phyloP scores from a whole-genome alignment of 371 early-diverging fungal species.

The Apophysomyces elegans region DNA sequence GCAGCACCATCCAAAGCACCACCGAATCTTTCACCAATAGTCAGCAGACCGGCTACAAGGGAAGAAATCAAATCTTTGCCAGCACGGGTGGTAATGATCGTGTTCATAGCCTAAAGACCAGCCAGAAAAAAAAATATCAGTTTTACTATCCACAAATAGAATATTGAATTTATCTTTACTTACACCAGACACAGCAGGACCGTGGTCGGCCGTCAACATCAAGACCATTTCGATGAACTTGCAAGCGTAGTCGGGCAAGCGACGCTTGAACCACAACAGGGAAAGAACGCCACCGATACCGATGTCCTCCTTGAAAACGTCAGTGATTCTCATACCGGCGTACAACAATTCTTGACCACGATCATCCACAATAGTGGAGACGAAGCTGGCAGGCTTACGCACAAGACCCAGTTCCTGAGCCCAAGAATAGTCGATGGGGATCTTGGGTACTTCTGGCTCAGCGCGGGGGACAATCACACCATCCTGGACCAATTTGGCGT shows the following conservation, averaged over 20 bases:
- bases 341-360: constrained; percentile 98
- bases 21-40: constrained; percentile 97
- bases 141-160: too few species aligned
- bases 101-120: constrained; percentile 86
- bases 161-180: constrained; percentile 14
- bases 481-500: constrained; percentile 74
- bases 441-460: constrained; percentile 97
- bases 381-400: constrained; percentile 97
- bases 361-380: constrained; percentile 98
- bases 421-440: constrained; percentile 99
- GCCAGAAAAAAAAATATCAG: too few species aligned
- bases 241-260: constrained; percentile 93
- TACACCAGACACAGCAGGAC: constrained; percentile 75
- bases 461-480: constrained; percentile 71
- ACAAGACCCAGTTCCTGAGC: constrained; percentile 98
- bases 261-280: constrained; percentile 97
- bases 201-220: constrained; percentile 99
- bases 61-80: constrained; percentile 97
- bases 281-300: constrained; percentile 97
- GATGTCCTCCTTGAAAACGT: constrained; percentile 97
- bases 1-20: constrained; percentile 98
- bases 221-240: constrained; percentile 99
- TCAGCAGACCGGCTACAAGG: constrained; percentile 92
- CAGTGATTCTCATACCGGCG: constrained; percentile 97
- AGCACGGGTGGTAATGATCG: constrained; percentile 98